A percentile compares a stretch with the other conserved stretches of the same genome.
phyloP scores from a whole-genome alignment of 768 basidiomycete genomes.

The Mycena olivaceomarginata region DNA sequence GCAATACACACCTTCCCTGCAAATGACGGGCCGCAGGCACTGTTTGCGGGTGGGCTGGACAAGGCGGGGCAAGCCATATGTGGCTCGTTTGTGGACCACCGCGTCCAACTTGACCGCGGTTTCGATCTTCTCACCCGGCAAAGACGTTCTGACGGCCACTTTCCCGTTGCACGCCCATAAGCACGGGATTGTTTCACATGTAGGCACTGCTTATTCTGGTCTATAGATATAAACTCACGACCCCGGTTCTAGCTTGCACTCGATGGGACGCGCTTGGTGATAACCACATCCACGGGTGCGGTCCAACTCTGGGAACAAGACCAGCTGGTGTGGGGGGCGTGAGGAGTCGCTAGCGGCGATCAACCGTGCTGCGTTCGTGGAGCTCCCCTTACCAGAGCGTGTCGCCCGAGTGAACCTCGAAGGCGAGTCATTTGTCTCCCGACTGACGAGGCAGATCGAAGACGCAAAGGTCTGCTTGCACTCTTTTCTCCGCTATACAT shows the following conservation, averaged over 20 bases:
- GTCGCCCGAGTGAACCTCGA: slow-evolving; percentile 59
- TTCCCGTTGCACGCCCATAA: slow-evolving; percentile 80
- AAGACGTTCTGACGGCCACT: slow-evolving; percentile 67
- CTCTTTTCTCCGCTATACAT: not conserved
- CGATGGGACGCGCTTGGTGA: slow-evolving; percentile 68
- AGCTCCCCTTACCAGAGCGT: slow-evolving; percentile 74
- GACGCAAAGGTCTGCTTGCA: slow-evolving; percentile 73
- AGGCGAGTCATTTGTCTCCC: slow-evolving; percentile 69
- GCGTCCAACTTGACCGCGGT: slow-evolving; percentile 61
- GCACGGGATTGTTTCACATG: slow-evolving; percentile 84
- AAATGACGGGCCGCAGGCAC: slow-evolving; percentile 63
- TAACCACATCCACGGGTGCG: slow-evolving; percentile 86
- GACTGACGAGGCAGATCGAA: slow-evolving; percentile 73
- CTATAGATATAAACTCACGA: slow-evolving; percentile 3
- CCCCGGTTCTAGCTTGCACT: slow-evolving; percentile 67
- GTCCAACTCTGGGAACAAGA: slow-evolving; percentile 84
- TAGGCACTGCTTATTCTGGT: slow-evolving; percentile 54
- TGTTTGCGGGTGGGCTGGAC: slow-evolving; percentile 76
- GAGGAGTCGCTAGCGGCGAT: slow-evolving; percentile 88
- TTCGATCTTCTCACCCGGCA: slow-evolving; percentile 72
- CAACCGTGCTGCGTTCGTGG: slow-evolving; percentile 80
- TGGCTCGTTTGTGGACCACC: slow-evolving; percentile 70
- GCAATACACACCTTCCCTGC: slow-evolving; percentile 73
- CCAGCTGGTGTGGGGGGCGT: slow-evolving; percentile 80
- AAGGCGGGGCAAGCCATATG: slow-evolving; percentile 70